Conservation (phyloP, 1,284 basidiomycete species). For the Fomitopsis betulina region DNA sequence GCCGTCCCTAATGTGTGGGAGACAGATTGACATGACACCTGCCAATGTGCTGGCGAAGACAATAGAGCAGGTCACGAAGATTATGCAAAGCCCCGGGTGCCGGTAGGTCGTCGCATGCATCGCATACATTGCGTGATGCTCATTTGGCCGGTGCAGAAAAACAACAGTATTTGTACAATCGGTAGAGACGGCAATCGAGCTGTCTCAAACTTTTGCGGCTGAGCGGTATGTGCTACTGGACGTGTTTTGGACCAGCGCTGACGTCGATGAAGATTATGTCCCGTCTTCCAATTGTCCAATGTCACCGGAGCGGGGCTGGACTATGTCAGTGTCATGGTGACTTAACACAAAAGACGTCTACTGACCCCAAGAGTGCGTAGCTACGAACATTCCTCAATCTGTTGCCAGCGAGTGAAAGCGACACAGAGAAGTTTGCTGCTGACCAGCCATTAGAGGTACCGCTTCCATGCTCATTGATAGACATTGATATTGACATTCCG, state of each 20-base stretch:
- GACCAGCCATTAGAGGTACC: constrained; percentile 86
- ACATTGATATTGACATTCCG: not conserved
- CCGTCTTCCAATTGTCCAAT: constrained; percentile 92
- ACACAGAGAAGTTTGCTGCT: constrained; percentile 75
- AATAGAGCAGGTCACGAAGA: constrained; percentile 89
- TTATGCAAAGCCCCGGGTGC: constrained; percentile 92
- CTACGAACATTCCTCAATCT: constrained; percentile 85
- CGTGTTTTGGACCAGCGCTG: not conserved
- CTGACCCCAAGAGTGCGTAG: constrained; percentile 28
- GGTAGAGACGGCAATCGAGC: constrained; percentile 72
- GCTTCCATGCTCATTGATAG: not conserved
- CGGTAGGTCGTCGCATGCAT: constrained; percentile 40
- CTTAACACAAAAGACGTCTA: not conserved
- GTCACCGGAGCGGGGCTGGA: constrained; percentile 93
- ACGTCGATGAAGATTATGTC: constrained; percentile 63
- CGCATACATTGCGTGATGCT: not conserved
- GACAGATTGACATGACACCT: constrained; percentile 95
- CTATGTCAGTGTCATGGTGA: constrained; percentile 39
- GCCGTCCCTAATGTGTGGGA: not conserved
- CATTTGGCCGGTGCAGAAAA: constrained; percentile 48
- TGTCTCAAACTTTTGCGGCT: constrained; percentile 68
- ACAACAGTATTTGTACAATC: constrained; percentile 75
- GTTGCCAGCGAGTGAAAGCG: constrained; percentile 79
- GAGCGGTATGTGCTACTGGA: constrained; percentile 44
- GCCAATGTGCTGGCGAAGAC: constrained; percentile 88